Evolutionary conservation across 2,329 filamentous ascomycete species (phyloP).

Genomic region (Colletotrichum karsti): DNA sequence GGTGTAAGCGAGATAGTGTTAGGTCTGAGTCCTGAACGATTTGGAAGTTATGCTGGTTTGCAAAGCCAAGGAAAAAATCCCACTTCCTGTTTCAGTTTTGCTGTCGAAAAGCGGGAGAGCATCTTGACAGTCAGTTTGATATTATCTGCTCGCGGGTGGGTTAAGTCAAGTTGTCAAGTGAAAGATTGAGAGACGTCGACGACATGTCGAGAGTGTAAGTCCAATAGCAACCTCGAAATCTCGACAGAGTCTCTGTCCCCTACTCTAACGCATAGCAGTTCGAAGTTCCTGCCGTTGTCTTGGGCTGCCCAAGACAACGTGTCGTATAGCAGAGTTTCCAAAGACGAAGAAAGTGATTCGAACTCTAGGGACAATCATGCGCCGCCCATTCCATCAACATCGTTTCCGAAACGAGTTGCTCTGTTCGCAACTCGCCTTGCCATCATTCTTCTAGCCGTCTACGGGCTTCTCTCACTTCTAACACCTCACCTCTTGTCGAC

Average conservation of each 20-base stretch:
- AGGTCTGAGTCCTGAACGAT: too few relatives aligned
- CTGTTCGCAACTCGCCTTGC: neutral
- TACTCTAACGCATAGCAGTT: neutral
- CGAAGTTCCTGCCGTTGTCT: neutral
- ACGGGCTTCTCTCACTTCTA: neutral
- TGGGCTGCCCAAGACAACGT: neutral
- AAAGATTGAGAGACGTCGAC: too few relatives aligned
- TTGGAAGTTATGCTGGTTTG: too few relatives aligned
- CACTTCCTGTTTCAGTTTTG: neutral
- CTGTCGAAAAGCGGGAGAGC: too few relatives aligned
- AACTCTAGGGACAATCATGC: rapidly evolving
- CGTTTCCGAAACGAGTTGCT: neutral
- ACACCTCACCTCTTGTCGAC: neutral
- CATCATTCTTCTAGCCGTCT: neutral
- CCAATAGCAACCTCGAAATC: too few relatives aligned
- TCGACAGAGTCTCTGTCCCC: neutral
- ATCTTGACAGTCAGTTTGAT: too few relatives aligned
- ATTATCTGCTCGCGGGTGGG: too few relatives aligned
- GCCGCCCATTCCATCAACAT: rapidly evolving
- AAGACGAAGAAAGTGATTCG: neutral
- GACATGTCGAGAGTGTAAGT: too few relatives aligned
- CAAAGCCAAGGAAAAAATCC: too few relatives aligned
- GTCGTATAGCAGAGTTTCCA: neutral
- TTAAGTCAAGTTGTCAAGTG: too few relatives aligned
- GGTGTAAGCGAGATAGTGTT: neutral